These are phyloP conservation scores for Glebionis coronaria DNA, from an alignment of 129 eudicot genomes.

Conservation along the genomic window DNA sequence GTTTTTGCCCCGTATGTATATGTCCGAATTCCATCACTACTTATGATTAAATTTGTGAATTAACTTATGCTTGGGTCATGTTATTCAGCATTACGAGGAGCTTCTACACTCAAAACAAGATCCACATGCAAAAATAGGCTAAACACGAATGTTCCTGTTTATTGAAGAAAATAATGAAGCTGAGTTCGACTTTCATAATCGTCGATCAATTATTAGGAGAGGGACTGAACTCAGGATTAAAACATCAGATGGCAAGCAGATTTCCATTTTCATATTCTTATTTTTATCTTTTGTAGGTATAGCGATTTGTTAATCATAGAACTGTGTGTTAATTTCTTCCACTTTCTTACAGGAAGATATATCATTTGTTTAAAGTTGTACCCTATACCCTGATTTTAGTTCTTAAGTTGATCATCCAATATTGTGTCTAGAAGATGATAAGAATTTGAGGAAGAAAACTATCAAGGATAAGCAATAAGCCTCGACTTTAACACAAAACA, in stretches of 20 bases:
- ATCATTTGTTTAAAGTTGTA: too few relatives aligned
- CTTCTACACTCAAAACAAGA: conserved; percentile 76
- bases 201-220: conserved; percentile 52
- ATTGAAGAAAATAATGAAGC: conserved; percentile 49
- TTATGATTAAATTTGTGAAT: too few relatives aligned
- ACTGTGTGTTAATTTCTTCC: conserved; percentile 1
- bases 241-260: conserved; percentile 58
- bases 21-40: too few relatives aligned
- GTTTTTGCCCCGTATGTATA: too few relatives aligned
- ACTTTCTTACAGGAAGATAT: conserved; percentile 56
- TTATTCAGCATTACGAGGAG: conserved; percentile 71
- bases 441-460: too few relatives aligned
- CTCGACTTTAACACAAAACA: too few relatives aligned
- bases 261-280: background rate
- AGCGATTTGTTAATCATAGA: background rate
- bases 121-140: conserved; percentile 56
- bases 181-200: conserved; percentile 55
- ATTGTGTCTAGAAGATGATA: too few relatives aligned
- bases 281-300: background rate
- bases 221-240: conserved; percentile 57
- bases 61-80: background rate
- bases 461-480: too few relatives aligned
- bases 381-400: too few relatives aligned
- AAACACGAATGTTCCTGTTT: conserved; percentile 50
- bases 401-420: too few relatives aligned